Conservation (phyloP, 2,329 filamentous ascomycete genomes). For the Exophiala bonariae region DNA sequence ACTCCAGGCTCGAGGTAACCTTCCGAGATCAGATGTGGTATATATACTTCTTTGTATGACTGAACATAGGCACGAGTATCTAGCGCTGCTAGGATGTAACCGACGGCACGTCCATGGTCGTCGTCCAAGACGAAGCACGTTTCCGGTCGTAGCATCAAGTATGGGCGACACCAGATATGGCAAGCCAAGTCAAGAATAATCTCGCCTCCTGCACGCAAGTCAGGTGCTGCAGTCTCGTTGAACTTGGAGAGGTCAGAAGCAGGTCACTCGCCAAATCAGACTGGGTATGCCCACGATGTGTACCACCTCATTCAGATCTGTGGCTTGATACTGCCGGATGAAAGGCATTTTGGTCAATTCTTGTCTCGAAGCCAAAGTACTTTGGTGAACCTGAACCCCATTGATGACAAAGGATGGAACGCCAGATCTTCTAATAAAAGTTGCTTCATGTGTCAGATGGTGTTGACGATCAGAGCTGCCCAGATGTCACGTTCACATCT, state of each 20-base stretch:
- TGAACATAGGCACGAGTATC: conserved; percentile 23
- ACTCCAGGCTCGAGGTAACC: conserved; percentile 16
- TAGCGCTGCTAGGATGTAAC: conserved; percentile 21
- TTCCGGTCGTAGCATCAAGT: conserved; percentile 17
- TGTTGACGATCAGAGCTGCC: no score
- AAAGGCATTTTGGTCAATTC: conserved; percentile 16
- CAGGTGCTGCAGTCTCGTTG: conserved; percentile 22
- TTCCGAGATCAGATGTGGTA: conserved; percentile 14
- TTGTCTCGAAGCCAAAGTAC: no score
- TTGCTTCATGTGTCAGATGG: no score
- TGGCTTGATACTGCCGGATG: conserved; percentile 19
- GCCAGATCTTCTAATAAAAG: no score
- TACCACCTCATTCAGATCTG: conserved; percentile 23
- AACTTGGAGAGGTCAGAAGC: conserved; percentile 16
- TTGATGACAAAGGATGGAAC: no score
- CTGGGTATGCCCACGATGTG: conserved; percentile 18
- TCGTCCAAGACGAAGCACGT: conserved; percentile 27
- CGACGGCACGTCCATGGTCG: conserved; percentile 22
- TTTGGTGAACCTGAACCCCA: no score
- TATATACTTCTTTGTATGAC: conserved; percentile 13
- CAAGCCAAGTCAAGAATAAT: conserved; percentile 20
- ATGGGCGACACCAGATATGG: conserved; percentile 25
- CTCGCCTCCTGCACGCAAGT: conserved; percentile 16
- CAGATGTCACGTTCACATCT: no score
- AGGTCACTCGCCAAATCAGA: background rate